phyloP scores from a whole-genome alignment of 2,329 filamentous ascomycete species.

The Arthrobotrys musiformis region DNA sequence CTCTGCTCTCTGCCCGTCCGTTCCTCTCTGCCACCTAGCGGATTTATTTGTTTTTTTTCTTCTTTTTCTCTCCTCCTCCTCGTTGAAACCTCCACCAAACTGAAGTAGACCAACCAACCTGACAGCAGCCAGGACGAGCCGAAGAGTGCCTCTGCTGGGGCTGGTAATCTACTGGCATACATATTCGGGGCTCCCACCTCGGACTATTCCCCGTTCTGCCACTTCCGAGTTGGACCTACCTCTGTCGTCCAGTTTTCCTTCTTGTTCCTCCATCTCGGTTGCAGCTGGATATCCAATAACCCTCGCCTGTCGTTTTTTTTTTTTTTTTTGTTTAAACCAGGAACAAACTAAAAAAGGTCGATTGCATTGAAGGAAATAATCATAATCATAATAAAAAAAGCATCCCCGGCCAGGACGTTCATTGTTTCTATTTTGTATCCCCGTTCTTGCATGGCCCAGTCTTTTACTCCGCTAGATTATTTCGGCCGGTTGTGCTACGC shows the following conservation, averaged over 20 bases:
- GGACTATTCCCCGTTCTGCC: constrained; percentile 49
- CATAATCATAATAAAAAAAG: background rate
- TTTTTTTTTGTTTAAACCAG: background rate
- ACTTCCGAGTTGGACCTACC: constrained; percentile 55
- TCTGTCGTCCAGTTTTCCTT: constrained; percentile 47
- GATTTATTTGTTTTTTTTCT: constrained; percentile 36
- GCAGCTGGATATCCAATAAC: constrained; percentile 48
- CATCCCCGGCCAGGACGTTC: constrained; percentile 8
- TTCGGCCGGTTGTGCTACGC: constrained; percentile 38
- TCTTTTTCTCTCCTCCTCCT: too few species aligned
- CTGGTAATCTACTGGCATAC: constrained; percentile 18
- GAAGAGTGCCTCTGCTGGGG: constrained; percentile 26
- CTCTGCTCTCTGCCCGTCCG: constrained; percentile 18
- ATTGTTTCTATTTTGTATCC: constrained; percentile 39
- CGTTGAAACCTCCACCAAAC: constrained; percentile 19
- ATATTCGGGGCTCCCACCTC: constrained; percentile 23
- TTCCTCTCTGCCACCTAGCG: constrained; percentile 13
- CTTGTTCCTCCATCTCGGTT: constrained; percentile 54
- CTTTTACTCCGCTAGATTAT: constrained; percentile 30
- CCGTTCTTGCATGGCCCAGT: constrained; percentile 34
- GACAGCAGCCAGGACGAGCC: constrained; percentile 19
- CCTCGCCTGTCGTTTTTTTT: constrained; percentile 12
- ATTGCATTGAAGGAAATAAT: constrained; percentile 17
- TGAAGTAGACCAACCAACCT: constrained; percentile 19
- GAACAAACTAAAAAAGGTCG: background rate